phyloP scores from a whole-genome alignment of 2,329 filamentous ascomycete genomes.

The Colletotrichum australisinense region DNA sequence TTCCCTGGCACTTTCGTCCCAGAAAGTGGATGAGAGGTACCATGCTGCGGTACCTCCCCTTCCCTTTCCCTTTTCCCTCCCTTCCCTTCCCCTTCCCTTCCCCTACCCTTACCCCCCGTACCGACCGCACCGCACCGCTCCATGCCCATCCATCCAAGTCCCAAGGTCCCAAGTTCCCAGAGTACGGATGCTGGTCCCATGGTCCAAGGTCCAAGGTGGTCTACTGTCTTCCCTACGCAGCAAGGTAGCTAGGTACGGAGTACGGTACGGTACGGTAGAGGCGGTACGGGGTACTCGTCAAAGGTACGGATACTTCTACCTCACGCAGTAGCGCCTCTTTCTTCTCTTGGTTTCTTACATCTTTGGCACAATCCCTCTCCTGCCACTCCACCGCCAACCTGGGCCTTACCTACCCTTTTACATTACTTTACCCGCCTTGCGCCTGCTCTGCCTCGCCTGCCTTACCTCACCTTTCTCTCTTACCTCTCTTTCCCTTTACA shows the following conservation, averaged over 20 bases:
- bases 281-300: neutral
- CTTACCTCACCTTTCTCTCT: constrained; percentile 9
- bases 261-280: constrained; percentile 3
- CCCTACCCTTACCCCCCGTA: constrained; percentile 15
- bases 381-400: constrained; percentile 17
- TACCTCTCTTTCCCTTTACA: constrained; percentile 5
- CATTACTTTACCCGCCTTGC: constrained; percentile 34
- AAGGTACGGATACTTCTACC: constrained; percentile 15
- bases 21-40: neutral
- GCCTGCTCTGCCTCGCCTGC: constrained; percentile 15
- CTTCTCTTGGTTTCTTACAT: constrained; percentile 30
- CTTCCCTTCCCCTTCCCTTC: neutral
- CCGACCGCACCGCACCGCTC: constrained; percentile 33
- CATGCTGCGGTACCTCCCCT: neutral
- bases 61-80: neutral
- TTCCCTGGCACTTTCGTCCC: constrained; percentile 7
- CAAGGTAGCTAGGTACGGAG: neutral
- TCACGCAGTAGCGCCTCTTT: constrained; percentile 14
- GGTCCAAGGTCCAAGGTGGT: neutral
- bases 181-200: constrained; percentile 5
- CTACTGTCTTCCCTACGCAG: too few relatives aligned
- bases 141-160: constrained; percentile 17
- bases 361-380: constrained; percentile 31
- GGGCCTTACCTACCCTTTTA: constrained; percentile 15
- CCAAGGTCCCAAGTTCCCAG: neutral